A percentile compares a stretch with the other conserved stretches of the same genome.
Conservation (phyloP, 768 basidiomycete genomes). For the Mycena olivaceomarginata region DNA sequence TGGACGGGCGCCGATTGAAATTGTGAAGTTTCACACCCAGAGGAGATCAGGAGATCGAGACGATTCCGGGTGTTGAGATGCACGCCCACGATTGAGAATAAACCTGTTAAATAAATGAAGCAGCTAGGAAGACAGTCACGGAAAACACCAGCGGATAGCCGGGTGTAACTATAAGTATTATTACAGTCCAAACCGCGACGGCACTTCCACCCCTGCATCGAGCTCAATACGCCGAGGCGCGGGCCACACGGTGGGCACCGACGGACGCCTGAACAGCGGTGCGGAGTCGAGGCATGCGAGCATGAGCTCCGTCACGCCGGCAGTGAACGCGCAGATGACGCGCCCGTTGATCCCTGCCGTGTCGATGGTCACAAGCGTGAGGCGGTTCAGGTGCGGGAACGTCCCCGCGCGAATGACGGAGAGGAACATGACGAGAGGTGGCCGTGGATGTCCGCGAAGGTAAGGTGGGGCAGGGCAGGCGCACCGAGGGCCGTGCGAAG, state of each 20-base stretch:
- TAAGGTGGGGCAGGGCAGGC: conserved; percentile 12
- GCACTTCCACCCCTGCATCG: conserved; percentile 26
- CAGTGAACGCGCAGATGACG: conserved; percentile 13
- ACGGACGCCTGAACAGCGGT: conserved; percentile 4
- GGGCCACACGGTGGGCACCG: not conserved
- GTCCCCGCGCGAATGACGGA: conserved; percentile 23
- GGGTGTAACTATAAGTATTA: too few relatives aligned
- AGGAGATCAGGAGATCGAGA: too few relatives aligned
- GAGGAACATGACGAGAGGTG: conserved; percentile 40
- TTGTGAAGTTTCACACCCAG: too few relatives aligned
- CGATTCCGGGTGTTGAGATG: too few relatives aligned
- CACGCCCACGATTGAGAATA: too few relatives aligned
- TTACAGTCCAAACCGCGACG: not conserved
- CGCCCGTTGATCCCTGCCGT: conserved; percentile 27
- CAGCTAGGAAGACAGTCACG: too few relatives aligned
- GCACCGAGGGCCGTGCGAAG: conserved; percentile 33
- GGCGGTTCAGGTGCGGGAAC: conserved; percentile 26
- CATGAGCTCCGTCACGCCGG: conserved; percentile 18
- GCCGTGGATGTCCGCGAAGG: conserved; percentile 34
- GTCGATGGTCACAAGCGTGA: conserved; percentile 29
- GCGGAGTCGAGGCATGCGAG: conserved; percentile 13
- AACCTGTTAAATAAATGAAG: too few relatives aligned
- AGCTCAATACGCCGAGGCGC: conserved; percentile 13
- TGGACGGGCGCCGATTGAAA: too few relatives aligned
- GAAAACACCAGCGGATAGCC: too few relatives aligned